Evolutionary conservation across 164 flowering plant species (phyloP).

Genomic region (Kingdonia uniflora): DNA sequence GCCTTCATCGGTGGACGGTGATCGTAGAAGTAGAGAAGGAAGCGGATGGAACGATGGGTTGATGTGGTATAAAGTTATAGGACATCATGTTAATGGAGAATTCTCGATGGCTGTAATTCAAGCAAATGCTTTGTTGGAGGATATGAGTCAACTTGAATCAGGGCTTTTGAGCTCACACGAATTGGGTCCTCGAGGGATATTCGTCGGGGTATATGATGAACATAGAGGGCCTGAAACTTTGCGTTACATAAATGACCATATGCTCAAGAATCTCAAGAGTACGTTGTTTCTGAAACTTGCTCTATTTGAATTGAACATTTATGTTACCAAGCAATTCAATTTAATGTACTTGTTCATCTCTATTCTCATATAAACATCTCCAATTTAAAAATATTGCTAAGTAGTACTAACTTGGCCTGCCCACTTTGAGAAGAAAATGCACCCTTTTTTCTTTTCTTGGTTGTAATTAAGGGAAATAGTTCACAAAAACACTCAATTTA

Average conservation of each 20-base stretch:
- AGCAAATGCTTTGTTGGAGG: constrained; percentile 72
- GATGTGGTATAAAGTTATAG: constrained; percentile 76
- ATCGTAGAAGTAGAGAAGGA: constrained; percentile 27
- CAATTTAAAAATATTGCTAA: too few relatives aligned
- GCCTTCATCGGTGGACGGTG: constrained; percentile 40
- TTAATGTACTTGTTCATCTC: too few relatives aligned
- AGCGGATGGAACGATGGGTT: constrained; percentile 55
- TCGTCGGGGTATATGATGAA: constrained; percentile 88
- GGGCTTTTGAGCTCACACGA: constrained; percentile 63
- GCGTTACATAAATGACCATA: constrained; percentile 48
- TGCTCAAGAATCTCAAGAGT: constrained; percentile 68
- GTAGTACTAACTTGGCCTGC: too few relatives aligned
- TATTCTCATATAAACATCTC: too few relatives aligned
- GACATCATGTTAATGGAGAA: constrained; percentile 68
- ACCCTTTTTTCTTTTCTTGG: too few relatives aligned
- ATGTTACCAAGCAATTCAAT: too few relatives aligned
- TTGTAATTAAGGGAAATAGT: too few relatives aligned
- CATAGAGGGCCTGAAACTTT: constrained; percentile 96
- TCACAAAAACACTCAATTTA: too few relatives aligned
- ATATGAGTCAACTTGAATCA: constrained; percentile 77
- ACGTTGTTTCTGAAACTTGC: constrained; percentile 14
- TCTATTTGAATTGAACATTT: too few relatives aligned
- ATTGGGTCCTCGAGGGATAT: constrained; percentile 73
- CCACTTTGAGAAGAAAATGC: too few relatives aligned
- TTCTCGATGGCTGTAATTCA: constrained; percentile 89